These are phyloP conservation scores for Hypomontagnella monticulosa DNA, from an alignment of 495 filamentous ascomycete genomes.

Conservation along the genomic window DNA sequence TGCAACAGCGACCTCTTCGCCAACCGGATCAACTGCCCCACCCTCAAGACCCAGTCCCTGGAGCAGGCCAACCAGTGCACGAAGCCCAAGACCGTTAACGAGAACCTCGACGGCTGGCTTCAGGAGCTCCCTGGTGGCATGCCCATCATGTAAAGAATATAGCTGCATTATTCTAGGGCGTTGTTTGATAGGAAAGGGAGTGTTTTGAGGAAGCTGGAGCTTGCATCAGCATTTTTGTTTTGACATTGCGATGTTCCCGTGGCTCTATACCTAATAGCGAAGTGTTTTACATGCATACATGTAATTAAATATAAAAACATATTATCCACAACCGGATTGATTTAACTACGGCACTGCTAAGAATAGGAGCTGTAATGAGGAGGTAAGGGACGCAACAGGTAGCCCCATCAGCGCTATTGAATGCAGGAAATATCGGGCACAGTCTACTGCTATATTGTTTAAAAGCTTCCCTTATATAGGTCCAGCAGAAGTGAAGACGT, in stretches of 20 bases:
- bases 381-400: too few relatives aligned
- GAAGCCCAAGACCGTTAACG: slow-evolving; percentile 45
- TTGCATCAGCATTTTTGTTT: not conserved
- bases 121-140: slow-evolving; percentile 45
- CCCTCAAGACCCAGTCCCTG: slow-evolving; percentile 50
- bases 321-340: not conserved
- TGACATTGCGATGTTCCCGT: not conserved
- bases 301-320: slow-evolving; percentile 23
- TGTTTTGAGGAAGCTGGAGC: not conserved
- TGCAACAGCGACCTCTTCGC: slow-evolving; percentile 51
- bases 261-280: slow-evolving; percentile 20
- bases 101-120: slow-evolving; percentile 48
- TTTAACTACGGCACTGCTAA: too few relatives aligned
- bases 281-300: not conserved
- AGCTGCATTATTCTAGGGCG: not conserved
- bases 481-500: too few relatives aligned
- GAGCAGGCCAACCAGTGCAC: slow-evolving; percentile 51
- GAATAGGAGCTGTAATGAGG: too few relatives aligned
- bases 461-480: too few relatives aligned
- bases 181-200: not conserved
- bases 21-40: slow-evolving; percentile 51
- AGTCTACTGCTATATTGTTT: too few relatives aligned
- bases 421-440: too few relatives aligned
- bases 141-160: slow-evolving; percentile 33
- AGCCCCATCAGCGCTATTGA: too few relatives aligned